Conservation (phyloP, 23 red algal species). For the Gracilaria gracilis region DNA sequence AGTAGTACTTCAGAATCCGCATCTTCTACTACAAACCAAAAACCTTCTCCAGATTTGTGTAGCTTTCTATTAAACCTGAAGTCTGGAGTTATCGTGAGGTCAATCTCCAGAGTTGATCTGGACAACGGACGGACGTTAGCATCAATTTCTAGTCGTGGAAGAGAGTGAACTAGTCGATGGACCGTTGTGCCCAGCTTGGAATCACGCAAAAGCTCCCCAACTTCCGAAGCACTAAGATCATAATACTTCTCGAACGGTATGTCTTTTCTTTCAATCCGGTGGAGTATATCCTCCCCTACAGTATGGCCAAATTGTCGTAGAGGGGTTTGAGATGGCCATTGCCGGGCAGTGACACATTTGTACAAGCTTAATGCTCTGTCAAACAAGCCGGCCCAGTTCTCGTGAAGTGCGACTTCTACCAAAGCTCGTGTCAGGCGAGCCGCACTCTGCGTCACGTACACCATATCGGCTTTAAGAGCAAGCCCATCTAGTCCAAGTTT, state of each 20-base stretch:
- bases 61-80: slow-evolving; percentile 77
- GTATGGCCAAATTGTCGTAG: slow-evolving; percentile 75
- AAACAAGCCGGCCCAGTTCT: slow-evolving; percentile 71
- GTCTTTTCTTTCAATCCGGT: slow-evolving; percentile 86
- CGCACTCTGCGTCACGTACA: slow-evolving; percentile 81
- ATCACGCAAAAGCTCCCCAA: slow-evolving; percentile 81
- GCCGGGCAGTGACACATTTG: slow-evolving; percentile 57
- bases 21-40: slow-evolving; percentile 84
- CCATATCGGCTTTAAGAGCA: slow-evolving; percentile 79
- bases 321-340: slow-evolving; percentile 88
- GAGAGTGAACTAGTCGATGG: slow-evolving; percentile 69
- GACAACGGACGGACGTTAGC: slow-evolving; percentile 80
- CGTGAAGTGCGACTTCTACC: slow-evolving; percentile 74
- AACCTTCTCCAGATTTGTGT: slow-evolving; percentile 74
- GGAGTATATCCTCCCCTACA: slow-evolving; percentile 61
- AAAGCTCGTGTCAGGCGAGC: slow-evolving; percentile 80
- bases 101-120: slow-evolving; percentile 72
- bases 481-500: slow-evolving; percentile 62
- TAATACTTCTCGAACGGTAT: slow-evolving; percentile 80
- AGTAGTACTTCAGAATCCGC: slow-evolving; percentile 67
- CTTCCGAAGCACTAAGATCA: slow-evolving; percentile 61
- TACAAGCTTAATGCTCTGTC: slow-evolving; percentile 61
- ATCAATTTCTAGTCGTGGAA: slow-evolving; percentile 84
- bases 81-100: slow-evolving; percentile 76
- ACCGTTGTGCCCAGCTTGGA: slow-evolving; percentile 66